Conservation (phyloP, 192 early-diverging fungal genomes). For the Jimgerdemannia lactiflua region DNA sequence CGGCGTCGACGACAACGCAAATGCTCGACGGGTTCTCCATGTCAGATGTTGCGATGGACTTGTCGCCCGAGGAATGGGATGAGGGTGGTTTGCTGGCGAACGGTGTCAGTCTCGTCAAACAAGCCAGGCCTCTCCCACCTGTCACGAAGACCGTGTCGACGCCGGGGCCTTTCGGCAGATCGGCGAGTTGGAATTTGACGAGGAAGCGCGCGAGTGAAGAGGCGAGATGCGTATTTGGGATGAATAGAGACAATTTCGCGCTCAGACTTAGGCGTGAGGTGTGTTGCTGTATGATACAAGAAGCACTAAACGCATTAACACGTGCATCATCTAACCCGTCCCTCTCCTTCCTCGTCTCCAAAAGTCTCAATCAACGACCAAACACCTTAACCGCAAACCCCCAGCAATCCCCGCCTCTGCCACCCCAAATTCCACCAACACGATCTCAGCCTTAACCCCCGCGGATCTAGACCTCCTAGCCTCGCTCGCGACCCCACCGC, state of each 20-base stretch:
- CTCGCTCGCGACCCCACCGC: background rate
- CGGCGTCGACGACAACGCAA: background rate
- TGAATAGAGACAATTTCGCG: background rate
- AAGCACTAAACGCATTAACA: no score
- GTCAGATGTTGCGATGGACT: background rate
- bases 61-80: background rate
- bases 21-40: background rate
- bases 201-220: background rate
- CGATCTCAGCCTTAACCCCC: background rate
- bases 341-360: background rate
- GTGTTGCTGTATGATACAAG: background rate
- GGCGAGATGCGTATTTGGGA: background rate
- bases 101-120: no score
- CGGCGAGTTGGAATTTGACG: background rate
- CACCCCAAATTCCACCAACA: background rate
- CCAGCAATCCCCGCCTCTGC: background rate
- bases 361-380: background rate
- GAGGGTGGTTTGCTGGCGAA: no score
- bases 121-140: no score
- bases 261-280: background rate
- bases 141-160: background rate
- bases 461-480: background rate
- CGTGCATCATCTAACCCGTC: background rate
- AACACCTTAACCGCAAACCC: background rate
- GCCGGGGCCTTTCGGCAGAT: background rate